Base-by-base conservation (phyloP, 495 filamentous ascomycete genomes). In the Rhizodiscina lignyota region DNA sequence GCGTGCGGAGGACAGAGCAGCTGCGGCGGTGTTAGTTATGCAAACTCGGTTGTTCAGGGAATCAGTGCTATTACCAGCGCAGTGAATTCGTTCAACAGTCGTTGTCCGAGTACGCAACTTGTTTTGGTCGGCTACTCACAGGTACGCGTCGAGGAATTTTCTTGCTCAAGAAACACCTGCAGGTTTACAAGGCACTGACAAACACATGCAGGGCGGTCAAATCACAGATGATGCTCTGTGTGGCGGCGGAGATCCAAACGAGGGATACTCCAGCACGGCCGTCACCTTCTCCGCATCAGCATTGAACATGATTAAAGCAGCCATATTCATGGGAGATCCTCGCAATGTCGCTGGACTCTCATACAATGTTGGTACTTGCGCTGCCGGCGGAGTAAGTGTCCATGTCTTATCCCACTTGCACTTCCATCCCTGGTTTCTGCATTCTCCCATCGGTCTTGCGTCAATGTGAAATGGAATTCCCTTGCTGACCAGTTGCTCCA, bases 211-310 rank as follows among this genome's bases (percentile, higher is more conserved):
- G 63, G 72, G 72, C 30, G 70, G 60, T 21, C 67, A 76, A 50
- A 74, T 76, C 52, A 61, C 75, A 53, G 71, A 77, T 41, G 68
- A 68, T 40, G 70, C 68, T 17, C 48, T 76, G 13, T 76, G 72
- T 46, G 73, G 72, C 19, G 73, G 70, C 17, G 67, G 66, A 2
- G 65, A 68, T 34, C 47, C 63, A 1, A 68, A 68, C 34, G 47
- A 63, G 16, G 68, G 66, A 1, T 45, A 64, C 21, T 54, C 54
- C 18, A 66, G 63, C 35, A 62, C 52, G 2, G 59, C 64, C 1
- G 55, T 70, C 16, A 58, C 51, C 5, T 53, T 70, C 23, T 54
- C 63, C 4, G 57, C 62, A 0, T 47, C 55, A 11, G 61, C 59
- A 4, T 51, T 65, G 4, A 58, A 51, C 22, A 64, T 60, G 54